These are phyloP conservation scores for Podospora sp. DNA, from an alignment of 495 filamentous ascomycete genomes.

Conservation along the genomic window DNA sequence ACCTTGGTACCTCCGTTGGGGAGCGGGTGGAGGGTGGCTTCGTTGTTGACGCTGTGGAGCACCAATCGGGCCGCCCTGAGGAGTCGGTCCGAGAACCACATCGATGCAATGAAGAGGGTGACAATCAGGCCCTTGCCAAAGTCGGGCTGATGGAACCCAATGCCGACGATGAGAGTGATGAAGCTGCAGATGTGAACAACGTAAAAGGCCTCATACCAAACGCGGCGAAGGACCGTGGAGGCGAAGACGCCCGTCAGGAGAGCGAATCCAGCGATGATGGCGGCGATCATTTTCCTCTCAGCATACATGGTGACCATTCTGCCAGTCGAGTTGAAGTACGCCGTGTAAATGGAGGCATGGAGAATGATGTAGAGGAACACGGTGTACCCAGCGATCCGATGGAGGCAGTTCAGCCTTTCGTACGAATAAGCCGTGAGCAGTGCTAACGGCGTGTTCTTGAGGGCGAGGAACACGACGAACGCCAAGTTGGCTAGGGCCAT, in stretches of 20 bases:
- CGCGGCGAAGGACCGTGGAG: constrained; percentile 48
- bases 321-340: constrained; percentile 38
- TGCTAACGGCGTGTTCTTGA: constrained; percentile 64
- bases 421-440: constrained; percentile 61
- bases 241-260: constrained; percentile 47
- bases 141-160: constrained; percentile 58
- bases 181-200: constrained; percentile 56
- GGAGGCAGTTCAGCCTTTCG: constrained; percentile 62
- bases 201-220: constrained; percentile 63
- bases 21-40: constrained; percentile 56
- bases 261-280: constrained; percentile 52
- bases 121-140: constrained; percentile 46
- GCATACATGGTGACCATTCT: constrained; percentile 27
- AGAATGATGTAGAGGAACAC: constrained; percentile 49
- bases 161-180: constrained; percentile 50
- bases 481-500: constrained; percentile 55
- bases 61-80: constrained; percentile 50
- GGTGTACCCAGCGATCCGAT: constrained; percentile 60
- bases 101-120: constrained; percentile 45
- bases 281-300: constrained; percentile 39
- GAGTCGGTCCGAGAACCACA: constrained; percentile 58
- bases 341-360: constrained; percentile 49
- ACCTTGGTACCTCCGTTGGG: constrained; percentile 59
- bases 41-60: constrained; percentile 58
- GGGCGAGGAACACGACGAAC: constrained; percentile 59